Conservation (phyloP, 345 rosid species). For the Linum trigynum region DNA sequence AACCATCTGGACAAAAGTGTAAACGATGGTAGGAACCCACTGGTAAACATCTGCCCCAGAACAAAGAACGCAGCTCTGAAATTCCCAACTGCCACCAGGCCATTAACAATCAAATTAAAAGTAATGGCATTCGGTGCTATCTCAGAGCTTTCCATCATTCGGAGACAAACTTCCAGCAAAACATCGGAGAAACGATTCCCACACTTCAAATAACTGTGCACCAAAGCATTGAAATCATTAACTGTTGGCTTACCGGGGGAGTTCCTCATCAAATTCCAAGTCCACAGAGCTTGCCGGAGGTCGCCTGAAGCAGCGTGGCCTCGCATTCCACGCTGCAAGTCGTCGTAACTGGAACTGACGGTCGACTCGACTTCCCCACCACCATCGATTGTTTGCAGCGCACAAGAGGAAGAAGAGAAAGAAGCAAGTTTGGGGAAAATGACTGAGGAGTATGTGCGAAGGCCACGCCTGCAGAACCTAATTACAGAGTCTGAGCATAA, state of each 20-base stretch:
- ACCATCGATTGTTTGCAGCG: conserved; percentile 11
- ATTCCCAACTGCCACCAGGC: conserved; percentile 17
- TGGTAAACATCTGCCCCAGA: conserved; percentile 22
- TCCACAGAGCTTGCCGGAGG: conserved; percentile 16
- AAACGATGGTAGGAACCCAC: conserved; percentile 26
- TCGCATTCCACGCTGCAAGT: conserved; percentile 23
- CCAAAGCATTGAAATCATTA: conserved; percentile 27
- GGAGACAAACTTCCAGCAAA: conserved; percentile 17
- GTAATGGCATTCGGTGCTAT: conserved; percentile 28
- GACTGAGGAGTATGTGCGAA: neutral
- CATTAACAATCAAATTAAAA: conserved; percentile 26
- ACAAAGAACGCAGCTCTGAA: conserved; percentile 17
- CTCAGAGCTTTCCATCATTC: conserved; percentile 24
- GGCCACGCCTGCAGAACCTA: neutral
- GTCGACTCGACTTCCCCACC: neutral
- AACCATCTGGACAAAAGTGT: conserved; percentile 15
- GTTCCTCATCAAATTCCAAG: conserved; percentile 21
- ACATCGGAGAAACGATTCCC: conserved; percentile 5
- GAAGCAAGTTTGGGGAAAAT: neutral
- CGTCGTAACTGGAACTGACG: conserved; percentile 6
- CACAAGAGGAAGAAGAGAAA: conserved; percentile 13
- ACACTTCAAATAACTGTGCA: conserved; percentile 21
- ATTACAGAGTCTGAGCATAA: neutral
- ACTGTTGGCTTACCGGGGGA: conserved; percentile 24
- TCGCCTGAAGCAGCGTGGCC: conserved; percentile 25